These are phyloP conservation scores for Paecilomyces fulvus DNA, from an alignment of 2,329 filamentous ascomycete genomes.

Conservation along the genomic window DNA sequence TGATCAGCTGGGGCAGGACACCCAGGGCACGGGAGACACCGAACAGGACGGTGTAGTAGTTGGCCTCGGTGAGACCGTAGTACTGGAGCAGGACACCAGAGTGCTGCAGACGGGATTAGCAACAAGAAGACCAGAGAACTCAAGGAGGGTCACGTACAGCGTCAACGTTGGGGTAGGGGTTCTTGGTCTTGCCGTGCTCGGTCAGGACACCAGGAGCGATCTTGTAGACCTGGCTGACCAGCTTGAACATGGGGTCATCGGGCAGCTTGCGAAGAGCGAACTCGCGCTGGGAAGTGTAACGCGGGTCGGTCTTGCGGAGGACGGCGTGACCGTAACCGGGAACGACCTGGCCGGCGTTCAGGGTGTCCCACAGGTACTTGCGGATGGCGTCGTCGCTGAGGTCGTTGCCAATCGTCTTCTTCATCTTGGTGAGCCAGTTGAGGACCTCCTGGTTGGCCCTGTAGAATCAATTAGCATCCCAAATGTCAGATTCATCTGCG, in stretches of 20 bases:
- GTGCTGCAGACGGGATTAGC: constrained; percentile 46
- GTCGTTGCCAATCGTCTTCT: constrained; percentile 86
- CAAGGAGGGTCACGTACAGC: constrained; percentile 43
- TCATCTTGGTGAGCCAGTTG: constrained; percentile 99
- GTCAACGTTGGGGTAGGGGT: constrained; percentile 98
- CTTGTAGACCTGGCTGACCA: constrained; percentile 99
- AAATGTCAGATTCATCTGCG: background rate
- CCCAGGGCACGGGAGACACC: constrained; percentile 96
- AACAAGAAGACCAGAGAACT: constrained; percentile 2
- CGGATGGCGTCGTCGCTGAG: constrained; percentile 94
- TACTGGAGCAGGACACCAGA: constrained; percentile 98
- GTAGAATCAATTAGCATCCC: constrained; percentile 11
- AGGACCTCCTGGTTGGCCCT: constrained; percentile 97
- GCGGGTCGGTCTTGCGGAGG: constrained; percentile 98
- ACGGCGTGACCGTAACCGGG: constrained; percentile 98
- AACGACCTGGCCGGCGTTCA: constrained; percentile 92
- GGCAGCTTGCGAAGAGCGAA: constrained; percentile 92
- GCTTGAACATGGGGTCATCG: constrained; percentile 99
- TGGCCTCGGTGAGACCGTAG: constrained; percentile 97
- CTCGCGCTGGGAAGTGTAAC: constrained; percentile 96
- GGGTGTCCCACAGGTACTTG: constrained; percentile 96
- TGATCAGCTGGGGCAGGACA: constrained; percentile 98
- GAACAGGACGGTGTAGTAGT: constrained; percentile 99
- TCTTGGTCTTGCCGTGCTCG: constrained; percentile 99
- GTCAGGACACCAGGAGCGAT: constrained; percentile 95